Conservation (phyloP, 164 flowering plant genomes). For the Macadamia tetraphylla region DNA sequence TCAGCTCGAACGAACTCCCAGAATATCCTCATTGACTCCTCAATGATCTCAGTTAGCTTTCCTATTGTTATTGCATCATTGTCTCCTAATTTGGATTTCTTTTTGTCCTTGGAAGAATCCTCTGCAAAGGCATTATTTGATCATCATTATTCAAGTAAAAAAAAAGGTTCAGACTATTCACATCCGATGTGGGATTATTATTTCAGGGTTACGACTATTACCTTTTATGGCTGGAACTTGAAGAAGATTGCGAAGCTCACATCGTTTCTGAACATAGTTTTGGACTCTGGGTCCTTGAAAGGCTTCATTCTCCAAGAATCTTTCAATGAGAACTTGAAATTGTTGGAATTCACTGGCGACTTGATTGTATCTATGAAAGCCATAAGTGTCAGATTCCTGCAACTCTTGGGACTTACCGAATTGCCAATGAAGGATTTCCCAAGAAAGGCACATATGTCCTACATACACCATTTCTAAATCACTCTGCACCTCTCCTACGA, state of each 20-base stretch:
- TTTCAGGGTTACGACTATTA: slow-evolving; percentile 12
- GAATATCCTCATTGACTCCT: slow-evolving; percentile 55
- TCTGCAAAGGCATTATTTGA: slow-evolving; percentile 29
- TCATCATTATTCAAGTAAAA: too few species aligned
- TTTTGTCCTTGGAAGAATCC: slow-evolving; percentile 40
- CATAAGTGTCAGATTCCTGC: slow-evolving; percentile 34
- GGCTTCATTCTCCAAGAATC: slow-evolving; percentile 71
- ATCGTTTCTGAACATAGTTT: slow-evolving; percentile 54
- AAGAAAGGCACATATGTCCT: slow-evolving; percentile 85
- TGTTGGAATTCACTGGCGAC: slow-evolving; percentile 71
- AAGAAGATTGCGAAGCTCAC: slow-evolving; percentile 44
- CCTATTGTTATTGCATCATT: slow-evolving; percentile 27
- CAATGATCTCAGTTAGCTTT: slow-evolving; percentile 33
- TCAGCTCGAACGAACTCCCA: slow-evolving; percentile 65
- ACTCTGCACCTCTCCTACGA: slow-evolving; percentile 34
- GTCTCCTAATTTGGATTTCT: slow-evolving; percentile 19
- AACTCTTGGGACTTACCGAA: slow-evolving; percentile 42
- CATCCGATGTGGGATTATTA: background rate
- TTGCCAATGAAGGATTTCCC: slow-evolving; percentile 93
- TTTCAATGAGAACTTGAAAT: slow-evolving; percentile 68
- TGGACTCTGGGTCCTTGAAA: slow-evolving; percentile 64
- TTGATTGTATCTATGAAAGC: slow-evolving; percentile 37
- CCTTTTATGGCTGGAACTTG: slow-evolving; percentile 85
- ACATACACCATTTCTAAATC: slow-evolving; percentile 74
- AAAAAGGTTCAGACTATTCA: background rate